Evolutionary conservation across 2,329 filamentous ascomycete genomes (phyloP), one percentile per base, ranked within the genome.

Genomic region (Penicillium sp.): DNA sequence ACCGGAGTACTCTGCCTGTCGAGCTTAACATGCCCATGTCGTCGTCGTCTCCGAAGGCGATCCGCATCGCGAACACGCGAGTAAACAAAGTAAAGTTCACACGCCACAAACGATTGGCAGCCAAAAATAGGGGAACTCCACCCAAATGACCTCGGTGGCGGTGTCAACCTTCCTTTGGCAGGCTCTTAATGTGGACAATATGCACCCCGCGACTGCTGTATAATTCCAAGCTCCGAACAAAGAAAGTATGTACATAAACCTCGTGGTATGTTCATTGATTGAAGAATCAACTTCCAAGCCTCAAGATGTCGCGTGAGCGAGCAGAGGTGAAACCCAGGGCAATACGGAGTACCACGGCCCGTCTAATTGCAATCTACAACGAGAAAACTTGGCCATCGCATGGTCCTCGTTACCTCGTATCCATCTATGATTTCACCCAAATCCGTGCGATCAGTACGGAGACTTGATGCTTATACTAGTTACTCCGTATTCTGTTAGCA

Each of bases 91-190:
- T 18, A 18, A 14, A 18, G 4, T 14, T 19, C 12, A 13, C 27
- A 19, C 12, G 14, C 1, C 8, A 9, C 11, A 18, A 16, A 16
- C 31, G 8, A 49, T 45, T 40, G 22, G 35, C 35, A 27, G 25
- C 12, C 40, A 38, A 38, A 49, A 44, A 27, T 49, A 49, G 27
- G 18, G n/a, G 19, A n/a, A n/a, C 19, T 19, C 35, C 35, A 35
- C 46, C 13, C n/a, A n/a, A 25, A 7, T 34, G 27, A 29, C 12
- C 29, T 13, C 28, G 18, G 34, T 49, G 39, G 19, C 40, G 31
- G 41, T 29, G 19, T 19, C 6, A 33, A 33, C 5, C 29, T n/a
- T 31, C n/a, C 29, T 31, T 13, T n/a, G 29, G 29, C n/a, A n/a
- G 12, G 13, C 8, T 33, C n/a, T n/a, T n/a, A n/a, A n/a, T n/a